phyloP scores from a whole-genome alignment of 2,329 filamentous ascomycete genomes.

The Beauveria brongniartii region DNA sequence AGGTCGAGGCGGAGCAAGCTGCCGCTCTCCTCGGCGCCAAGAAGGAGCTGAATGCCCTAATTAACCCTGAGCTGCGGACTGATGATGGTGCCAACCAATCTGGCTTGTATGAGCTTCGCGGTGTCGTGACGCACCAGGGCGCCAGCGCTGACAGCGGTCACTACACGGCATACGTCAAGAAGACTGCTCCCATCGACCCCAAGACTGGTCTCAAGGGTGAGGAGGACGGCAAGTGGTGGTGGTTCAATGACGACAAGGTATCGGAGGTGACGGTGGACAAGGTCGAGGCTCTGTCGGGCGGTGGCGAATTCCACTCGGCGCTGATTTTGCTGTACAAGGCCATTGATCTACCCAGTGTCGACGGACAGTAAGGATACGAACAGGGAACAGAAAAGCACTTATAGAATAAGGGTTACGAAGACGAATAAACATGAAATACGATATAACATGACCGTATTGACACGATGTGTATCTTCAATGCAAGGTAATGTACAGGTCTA shows the following conservation, averaged over 20 bases:
- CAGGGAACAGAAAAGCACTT: neutral
- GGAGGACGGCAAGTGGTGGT: slow-evolving; percentile 97
- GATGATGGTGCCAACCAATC: slow-evolving; percentile 88
- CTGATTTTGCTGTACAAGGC: slow-evolving; percentile 73
- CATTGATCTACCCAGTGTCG: slow-evolving; percentile 56
- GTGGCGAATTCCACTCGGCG: slow-evolving; percentile 79
- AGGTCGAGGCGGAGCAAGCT: slow-evolving; percentile 79
- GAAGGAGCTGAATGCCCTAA: slow-evolving; percentile 75
- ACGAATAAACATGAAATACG: slow-evolving; percentile 14
- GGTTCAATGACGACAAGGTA: slow-evolving; percentile 99
- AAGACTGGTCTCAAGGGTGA: slow-evolving; percentile 68
- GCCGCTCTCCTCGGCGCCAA: slow-evolving; percentile 70
- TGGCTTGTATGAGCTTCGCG: slow-evolving; percentile 88
- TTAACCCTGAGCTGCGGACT: slow-evolving; percentile 63
- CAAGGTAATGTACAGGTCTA: slow-evolving; percentile 14
- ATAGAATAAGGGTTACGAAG: slow-evolving; percentile 11
- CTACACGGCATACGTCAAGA: slow-evolving; percentile 97
- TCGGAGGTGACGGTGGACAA: slow-evolving; percentile 85
- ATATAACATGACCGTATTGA: neutral
- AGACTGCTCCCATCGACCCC: slow-evolving; percentile 63
- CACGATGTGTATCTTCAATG: neutral
- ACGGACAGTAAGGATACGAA: slow-evolving; percentile 29
- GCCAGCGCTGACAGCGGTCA: slow-evolving; percentile 95
- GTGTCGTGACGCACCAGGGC: slow-evolving; percentile 92
- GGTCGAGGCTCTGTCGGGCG: slow-evolving; percentile 82